phyloP scores from a whole-genome alignment of 2,329 filamentous ascomycete genomes.

The Pseudogymnoascus sp. region DNA sequence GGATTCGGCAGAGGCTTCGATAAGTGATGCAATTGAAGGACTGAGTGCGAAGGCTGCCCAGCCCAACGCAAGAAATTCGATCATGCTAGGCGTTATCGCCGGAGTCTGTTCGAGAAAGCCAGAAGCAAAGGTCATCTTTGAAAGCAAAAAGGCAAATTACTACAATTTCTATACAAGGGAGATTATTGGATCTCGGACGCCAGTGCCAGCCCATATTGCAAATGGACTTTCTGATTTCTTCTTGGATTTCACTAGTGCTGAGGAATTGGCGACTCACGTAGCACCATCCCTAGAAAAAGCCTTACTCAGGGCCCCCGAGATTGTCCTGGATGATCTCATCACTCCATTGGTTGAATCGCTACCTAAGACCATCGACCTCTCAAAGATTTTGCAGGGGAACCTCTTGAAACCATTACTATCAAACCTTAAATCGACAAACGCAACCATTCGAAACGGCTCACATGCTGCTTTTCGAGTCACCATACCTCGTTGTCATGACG shows the following conservation, averaged over 20 bases:
- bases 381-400: constrained; percentile 59
- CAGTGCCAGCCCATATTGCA: constrained; percentile 64
- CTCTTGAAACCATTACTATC: constrained; percentile 82
- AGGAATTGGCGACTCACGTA: constrained; percentile 68
- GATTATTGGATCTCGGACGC: constrained; percentile 67
- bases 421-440: constrained; percentile 85
- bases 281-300: constrained; percentile 82
- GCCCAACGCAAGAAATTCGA: constrained; percentile 60
- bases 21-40: constrained; percentile 54
- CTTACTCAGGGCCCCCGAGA: constrained; percentile 79
- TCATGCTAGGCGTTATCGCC: constrained; percentile 76
- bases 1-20: constrained; percentile 24
- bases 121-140: constrained; percentile 52
- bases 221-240: constrained; percentile 77
- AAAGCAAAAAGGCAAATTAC: constrained; percentile 60
- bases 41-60: constrained; percentile 61
- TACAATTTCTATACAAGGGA: constrained; percentile 80
- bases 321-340: constrained; percentile 73
- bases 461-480: constrained; percentile 65
- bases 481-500: constrained; percentile 52
- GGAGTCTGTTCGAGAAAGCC: constrained; percentile 73
- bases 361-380: constrained; percentile 65
- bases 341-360: constrained; percentile 64
- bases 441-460: constrained; percentile 65
- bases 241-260: constrained; percentile 57